A percentile compares a stretch with the other conserved stretches of the same genome.
These are phyloP conservation scores for Trifolium repens DNA, from an alignment of 306 rosid species.

Conservation along the genomic window DNA sequence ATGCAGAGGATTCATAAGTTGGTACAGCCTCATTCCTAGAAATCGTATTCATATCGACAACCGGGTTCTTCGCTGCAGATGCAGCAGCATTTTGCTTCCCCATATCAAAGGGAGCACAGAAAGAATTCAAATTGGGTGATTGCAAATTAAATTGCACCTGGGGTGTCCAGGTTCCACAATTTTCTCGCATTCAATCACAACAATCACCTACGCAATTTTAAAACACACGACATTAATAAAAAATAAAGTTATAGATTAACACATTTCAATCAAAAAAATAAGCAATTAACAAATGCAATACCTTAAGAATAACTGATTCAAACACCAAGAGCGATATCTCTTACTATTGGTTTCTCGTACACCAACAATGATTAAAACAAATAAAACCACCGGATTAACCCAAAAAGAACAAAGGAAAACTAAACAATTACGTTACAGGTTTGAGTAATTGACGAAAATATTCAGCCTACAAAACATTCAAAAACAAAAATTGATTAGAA, in stretches of 20 bases:
- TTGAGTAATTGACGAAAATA: conserved; percentile 95
- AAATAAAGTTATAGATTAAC: not conserved
- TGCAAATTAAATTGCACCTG: conserved; percentile 58
- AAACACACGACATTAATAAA: not conserved
- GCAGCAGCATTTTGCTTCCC: conserved; percentile 59
- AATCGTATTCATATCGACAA: conserved; percentile 37
- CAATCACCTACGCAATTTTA: conserved; percentile 56
- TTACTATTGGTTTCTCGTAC: conserved; percentile 56
- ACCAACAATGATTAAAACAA: conserved; percentile 64
- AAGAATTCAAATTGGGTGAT: conserved; percentile 56
- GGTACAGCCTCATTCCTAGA: conserved; percentile 53
- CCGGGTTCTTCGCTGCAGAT: conserved; percentile 45
- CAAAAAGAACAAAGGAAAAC: conserved; percentile 42
- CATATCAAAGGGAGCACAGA: conserved; percentile 45
- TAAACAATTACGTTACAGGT: conserved; percentile 88
- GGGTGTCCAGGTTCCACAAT: conserved; percentile 60
- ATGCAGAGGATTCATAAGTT: conserved; percentile 43
- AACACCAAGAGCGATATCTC: conserved; percentile 52
- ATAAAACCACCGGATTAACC: conserved; percentile 68
- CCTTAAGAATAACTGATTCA: conserved; percentile 63
- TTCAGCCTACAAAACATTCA: conserved; percentile 76
- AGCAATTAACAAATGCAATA: conserved; percentile 36
- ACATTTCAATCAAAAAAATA: not conserved
- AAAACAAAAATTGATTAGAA: conserved; percentile 3
- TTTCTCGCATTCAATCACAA: conserved; percentile 79